Base-by-base conservation (phyloP, 768 basidiomycete genomes). In the Crepidotus variabilis region DNA sequence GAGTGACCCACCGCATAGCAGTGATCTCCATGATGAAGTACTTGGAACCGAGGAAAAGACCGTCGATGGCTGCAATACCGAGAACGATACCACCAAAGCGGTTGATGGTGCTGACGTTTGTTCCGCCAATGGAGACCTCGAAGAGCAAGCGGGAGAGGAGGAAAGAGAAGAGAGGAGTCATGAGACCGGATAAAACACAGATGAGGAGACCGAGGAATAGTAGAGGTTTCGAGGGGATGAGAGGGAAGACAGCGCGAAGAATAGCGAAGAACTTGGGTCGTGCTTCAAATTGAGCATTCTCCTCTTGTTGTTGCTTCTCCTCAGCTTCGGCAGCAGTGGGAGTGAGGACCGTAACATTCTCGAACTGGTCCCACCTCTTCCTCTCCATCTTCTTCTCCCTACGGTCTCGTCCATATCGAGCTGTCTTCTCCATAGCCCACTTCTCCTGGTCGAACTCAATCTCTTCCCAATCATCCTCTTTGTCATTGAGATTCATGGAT, bases 91-190 rank as follows among this genome's bases (percentile, higher is more conserved):
- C 84, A 54, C 88, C 90, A 63, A 84, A 91, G 6, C 74, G 73
- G 71, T 90, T 86, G 72, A 92, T 88, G 22, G 74, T 67, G 10
- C 72, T 65, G 1, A 80, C 63, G 57, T 92, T 77, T 21, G 85
- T 75, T 1, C 87, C 91, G 51, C 87, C 85, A 62, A 76, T 79
- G 35, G 88, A 87, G 13, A 92, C 85, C 59, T 89, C 80, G 67
- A 82, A 88, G 54, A 96, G 79, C 13, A 98, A 81, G 7, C 79
- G 80, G 8, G 93, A 90, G 63, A 97, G 85, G 60, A 94, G 80
- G 76, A 80, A 92, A 1, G 96, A 94, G 78, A 98, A 99, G 47
- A 98, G 57, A 2, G 97, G 96, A 0, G 94, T 97, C 77, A 90
- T 84, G 2, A 90, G 81, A 20, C 97, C 96, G 61, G 85, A 88